Evolutionary conservation across 106 monocot genomes (phyloP).

Genomic region (Allium sativum): DNA sequence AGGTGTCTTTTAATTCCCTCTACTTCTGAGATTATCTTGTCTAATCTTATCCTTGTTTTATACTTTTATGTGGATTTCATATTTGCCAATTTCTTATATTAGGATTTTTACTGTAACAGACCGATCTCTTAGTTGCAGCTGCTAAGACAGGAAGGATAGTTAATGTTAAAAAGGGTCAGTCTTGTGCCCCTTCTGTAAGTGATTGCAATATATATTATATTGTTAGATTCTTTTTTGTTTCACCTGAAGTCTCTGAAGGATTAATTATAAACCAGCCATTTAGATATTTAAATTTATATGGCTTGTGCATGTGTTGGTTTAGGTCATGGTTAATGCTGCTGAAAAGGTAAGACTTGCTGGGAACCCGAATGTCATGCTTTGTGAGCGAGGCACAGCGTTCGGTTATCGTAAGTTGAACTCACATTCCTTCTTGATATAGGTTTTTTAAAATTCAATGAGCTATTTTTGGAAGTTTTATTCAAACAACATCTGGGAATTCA

Average conservation of each 20-base stretch:
- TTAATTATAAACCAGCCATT: neutral
- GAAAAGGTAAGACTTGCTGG: neutral
- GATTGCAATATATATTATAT: neutral
- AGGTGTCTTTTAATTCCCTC: slow-evolving; percentile 28
- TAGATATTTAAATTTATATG: too few species aligned
- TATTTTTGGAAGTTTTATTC: too few species aligned
- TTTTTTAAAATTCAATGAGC: too few species aligned
- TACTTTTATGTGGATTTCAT: neutral
- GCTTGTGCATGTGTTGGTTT: neutral
- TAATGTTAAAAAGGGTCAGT: slow-evolving; percentile 98
- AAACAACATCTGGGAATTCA: too few species aligned
- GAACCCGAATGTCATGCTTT: too few species aligned
- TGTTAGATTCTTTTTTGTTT: neutral
- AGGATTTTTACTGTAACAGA: slow-evolving; percentile 32
- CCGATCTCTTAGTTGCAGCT: slow-evolving; percentile 92
- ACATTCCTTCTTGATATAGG: too few species aligned
- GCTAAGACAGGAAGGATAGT: slow-evolving; percentile 90
- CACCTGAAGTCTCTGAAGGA: neutral
- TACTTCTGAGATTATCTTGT: too few species aligned
- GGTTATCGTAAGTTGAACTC: too few species aligned
- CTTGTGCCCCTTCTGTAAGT: slow-evolving; percentile 95
- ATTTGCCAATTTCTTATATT: neutral
- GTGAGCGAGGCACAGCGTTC: too few species aligned
- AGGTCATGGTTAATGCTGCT: neutral
- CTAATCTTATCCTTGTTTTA: neutral